Conservation (phyloP, 2,329 filamentous ascomycete genomes). For the Didymella pinodella region DNA sequence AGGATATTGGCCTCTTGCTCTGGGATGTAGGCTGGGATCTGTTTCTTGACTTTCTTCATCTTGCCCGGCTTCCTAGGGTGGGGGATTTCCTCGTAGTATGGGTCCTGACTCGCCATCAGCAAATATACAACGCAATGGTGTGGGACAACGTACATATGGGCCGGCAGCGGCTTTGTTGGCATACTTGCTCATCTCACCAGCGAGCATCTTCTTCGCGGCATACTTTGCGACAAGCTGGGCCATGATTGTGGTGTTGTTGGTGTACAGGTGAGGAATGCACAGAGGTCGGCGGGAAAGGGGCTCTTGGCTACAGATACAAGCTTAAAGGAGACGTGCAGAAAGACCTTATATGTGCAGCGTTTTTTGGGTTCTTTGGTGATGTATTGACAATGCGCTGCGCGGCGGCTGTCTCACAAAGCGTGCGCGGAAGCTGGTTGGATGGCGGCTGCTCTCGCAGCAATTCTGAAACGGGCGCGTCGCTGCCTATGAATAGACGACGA, state of each 20-base stretch:
- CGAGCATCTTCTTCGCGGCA: conserved; percentile 59
- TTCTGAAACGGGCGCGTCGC: conserved; percentile 53
- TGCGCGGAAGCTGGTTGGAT: conserved; percentile 42
- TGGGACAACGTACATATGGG: conserved; percentile 49
- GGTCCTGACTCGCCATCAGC: conserved; percentile 68
- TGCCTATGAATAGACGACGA: conserved; percentile 47
- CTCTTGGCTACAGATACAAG: conserved; percentile 14
- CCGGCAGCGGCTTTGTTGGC: conserved; percentile 53
- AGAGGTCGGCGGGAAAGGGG: conserved; percentile 6
- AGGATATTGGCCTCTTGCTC: conserved; percentile 82
- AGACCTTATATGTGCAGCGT: conserved; percentile 32
- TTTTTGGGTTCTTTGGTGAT: conserved; percentile 1
- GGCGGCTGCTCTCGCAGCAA: conserved; percentile 33
- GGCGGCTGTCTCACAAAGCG: conserved; percentile 39
- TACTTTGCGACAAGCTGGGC: conserved; percentile 57
- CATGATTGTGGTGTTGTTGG: conserved; percentile 47
- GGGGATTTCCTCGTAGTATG: conserved; percentile 84
- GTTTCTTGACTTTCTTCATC: conserved; percentile 84
- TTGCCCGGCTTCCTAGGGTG: conserved; percentile 77
- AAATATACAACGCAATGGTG: conserved; percentile 1
- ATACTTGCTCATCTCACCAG: conserved; percentile 59
- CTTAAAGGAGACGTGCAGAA: conserved; percentile 13
- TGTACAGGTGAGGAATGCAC: conserved; percentile 8
- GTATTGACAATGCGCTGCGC: conserved; percentile 24
- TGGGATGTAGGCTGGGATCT: conserved; percentile 82